These are phyloP conservation scores for Nicotiana paniculata DNA, from an alignment of 257 asterid genomes.

Conservation along the genomic window DNA sequence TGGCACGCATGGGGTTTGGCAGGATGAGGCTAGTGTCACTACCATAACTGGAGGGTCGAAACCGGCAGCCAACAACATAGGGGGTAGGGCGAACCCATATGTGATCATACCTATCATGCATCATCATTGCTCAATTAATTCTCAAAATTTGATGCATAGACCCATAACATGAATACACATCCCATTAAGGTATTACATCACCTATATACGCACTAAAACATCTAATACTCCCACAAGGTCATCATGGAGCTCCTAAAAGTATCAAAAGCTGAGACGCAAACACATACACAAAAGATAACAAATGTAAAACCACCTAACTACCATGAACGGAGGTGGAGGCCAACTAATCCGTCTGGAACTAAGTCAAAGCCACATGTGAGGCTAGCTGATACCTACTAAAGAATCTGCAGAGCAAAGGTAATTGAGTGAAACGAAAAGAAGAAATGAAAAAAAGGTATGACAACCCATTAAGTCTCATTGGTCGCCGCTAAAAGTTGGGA, in stretches of 20 bases:
- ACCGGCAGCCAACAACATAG: too few relatives aligned
- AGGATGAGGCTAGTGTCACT: too few relatives aligned
- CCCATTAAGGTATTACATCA: neutral
- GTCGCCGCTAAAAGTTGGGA: neutral
- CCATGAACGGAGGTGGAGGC: neutral
- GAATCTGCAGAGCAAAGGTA: neutral
- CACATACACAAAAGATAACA: neutral
- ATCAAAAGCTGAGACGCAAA: neutral
- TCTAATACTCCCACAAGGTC: neutral
- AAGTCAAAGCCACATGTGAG: neutral
- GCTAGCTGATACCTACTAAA: neutral
- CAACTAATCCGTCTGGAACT: neutral
- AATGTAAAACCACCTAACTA: too few relatives aligned
- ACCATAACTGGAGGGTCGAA: too few relatives aligned
- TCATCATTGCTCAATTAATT: too few relatives aligned
- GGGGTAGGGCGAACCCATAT: too few relatives aligned
- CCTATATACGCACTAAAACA: neutral
- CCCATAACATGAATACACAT: neutral
- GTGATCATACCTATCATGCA: too few relatives aligned
- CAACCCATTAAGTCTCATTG: neutral
- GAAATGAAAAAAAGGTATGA: too few relatives aligned
- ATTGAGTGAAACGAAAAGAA: neutral
- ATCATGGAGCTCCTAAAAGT: neutral
- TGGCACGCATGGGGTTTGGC: too few relatives aligned
- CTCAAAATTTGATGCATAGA: neutral